Evolutionary conservation across 1,139 yeast species (phyloP), one percentile per base, ranked within the genome.

Genomic region (Scheffersomyces titani): DNA sequence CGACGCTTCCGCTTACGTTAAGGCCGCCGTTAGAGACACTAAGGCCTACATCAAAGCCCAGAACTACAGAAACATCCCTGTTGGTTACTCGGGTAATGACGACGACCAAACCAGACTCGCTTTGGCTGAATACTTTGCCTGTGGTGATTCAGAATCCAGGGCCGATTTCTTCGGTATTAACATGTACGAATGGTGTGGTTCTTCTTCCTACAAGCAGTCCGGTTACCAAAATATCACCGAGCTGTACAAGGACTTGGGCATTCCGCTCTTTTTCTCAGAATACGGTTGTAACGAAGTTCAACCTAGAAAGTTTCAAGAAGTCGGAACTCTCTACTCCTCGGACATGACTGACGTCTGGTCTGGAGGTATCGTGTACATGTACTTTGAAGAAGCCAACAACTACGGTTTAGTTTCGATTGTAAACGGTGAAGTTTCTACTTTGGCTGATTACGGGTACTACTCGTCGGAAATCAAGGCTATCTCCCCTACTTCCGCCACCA

Each of bases 1-100:
- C 49, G 79, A 71, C 57, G 78, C 83, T 22, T 85, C 96, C 46
- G 97, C 98, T 3, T 93, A 89, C 69, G 85, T 93, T 60, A 88
- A 96, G 73, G 98, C 98, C 51, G 91, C 96, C 45, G 88, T 91
- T 65, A 88, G 98, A 73, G 98, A 93, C 72, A 88, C 90, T 81
- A 92, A 91, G 75, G 85, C 86, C 64, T 92, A 93, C 72, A 91
- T 93, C 61, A 75, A 81, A 18, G 78, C 82, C 56, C 65, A 70
- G 62, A 86, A 89, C 64, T 84, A 89, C 69, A 85, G 98, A 72
- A 70, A 80, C 11, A 89, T 92, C 57, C 97, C 97, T 3, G 96
- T 93, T 49, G 98, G 98, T 53, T 93, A 92, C 73, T 89, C 97
- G 13, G 94, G 97, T 50, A 97, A 96, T 53, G 97, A 92, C 72